Base-by-base conservation (phyloP, 2,329 filamentous ascomycete species). In the Magnaporthales sp. region DNA sequence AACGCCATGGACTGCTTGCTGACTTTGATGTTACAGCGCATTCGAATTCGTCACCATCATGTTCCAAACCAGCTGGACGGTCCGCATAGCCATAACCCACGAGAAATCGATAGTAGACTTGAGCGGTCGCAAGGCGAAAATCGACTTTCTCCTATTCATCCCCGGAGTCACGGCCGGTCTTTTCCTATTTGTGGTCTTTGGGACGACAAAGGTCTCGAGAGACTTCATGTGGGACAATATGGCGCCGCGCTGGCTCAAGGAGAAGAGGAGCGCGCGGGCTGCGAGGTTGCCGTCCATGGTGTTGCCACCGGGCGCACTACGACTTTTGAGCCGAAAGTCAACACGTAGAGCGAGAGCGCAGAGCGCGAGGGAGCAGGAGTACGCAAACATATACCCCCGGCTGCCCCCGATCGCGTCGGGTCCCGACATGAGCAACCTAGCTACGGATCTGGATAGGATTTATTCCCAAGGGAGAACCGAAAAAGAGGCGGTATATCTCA, bases 131-230 rank as follows among this genome's bases (percentile, higher is more conserved):
- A 19, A n/a, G 6, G 27, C 51, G 13, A 65, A 29, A n/a, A 64
- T 64, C 6, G 75, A 78, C 54, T 73, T 77, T 46, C 29, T 74
- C 0, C 69, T 78, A 5, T 80, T 80, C 66, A 66, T 77, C 1
- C 78, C 79, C 2, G 78, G 77, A 19, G 77, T 77, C 0, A 73
- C 77, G 10, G 74, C 76, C 6, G 74, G 74, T 22, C 68, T 78
- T 2, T 70, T 79, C 4, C 70, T 71, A 3, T 80, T 80, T 54
- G 66, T 78, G 58, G 75, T 80, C 3, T 80, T 80, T 67, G 79
- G 78, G 9, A 80, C 79, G 1, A 79, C 77, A 1, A 75, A 76
- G 67, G 74, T 73, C 5, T 78, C 75, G 65, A 67, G 75, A 24
- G 69, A 74, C 10, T 71, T 74, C 67, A 72, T 73, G 68, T 72